Evolutionary conservation across 495 filamentous ascomycete species (phyloP).

Genomic region (Halenospora varia): DNA sequence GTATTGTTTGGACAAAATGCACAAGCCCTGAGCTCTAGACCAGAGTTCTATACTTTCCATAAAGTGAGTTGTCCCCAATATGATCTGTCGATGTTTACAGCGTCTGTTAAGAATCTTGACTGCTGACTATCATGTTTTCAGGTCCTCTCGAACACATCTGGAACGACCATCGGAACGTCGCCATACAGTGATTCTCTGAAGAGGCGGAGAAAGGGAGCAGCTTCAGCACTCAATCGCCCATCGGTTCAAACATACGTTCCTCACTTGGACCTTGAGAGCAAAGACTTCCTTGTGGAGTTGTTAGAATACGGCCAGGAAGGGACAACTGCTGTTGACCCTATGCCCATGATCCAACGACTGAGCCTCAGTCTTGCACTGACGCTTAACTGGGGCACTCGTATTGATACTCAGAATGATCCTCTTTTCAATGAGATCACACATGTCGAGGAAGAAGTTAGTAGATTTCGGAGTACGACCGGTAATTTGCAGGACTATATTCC

Average conservation of each 20-base stretch:
- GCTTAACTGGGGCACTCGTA: conserved; percentile 59
- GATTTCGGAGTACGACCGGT: conserved; percentile 55
- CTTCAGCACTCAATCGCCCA: conserved; percentile 58
- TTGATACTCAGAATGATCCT: conserved; percentile 49
- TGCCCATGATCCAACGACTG: conserved; percentile 59
- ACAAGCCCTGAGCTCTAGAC: conserved; percentile 52
- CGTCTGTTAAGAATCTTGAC: too few relatives aligned
- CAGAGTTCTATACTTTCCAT: conserved; percentile 63
- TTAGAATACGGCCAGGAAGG: conserved; percentile 50
- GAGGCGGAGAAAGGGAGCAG: conserved; percentile 57
- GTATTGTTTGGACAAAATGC: conserved; percentile 53
- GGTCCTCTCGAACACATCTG: conserved; percentile 58
- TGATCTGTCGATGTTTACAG: too few relatives aligned
- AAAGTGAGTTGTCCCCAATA: too few relatives aligned
- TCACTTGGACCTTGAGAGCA: conserved; percentile 58
- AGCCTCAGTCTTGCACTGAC: conserved; percentile 54
- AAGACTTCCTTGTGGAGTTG: conserved; percentile 56
- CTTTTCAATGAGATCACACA: conserved; percentile 60
- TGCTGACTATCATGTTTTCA: too few relatives aligned
- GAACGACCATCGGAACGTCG: conserved; percentile 63
- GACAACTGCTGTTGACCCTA: conserved; percentile 49
- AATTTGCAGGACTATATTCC: conserved; percentile 65
- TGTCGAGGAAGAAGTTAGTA: conserved; percentile 57
- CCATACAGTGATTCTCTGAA: conserved; percentile 63
- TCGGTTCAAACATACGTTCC: conserved; percentile 56